phyloP scores from a whole-genome alignment of 768 basidiomycete species.

The Tulasnella sp. region DNA sequence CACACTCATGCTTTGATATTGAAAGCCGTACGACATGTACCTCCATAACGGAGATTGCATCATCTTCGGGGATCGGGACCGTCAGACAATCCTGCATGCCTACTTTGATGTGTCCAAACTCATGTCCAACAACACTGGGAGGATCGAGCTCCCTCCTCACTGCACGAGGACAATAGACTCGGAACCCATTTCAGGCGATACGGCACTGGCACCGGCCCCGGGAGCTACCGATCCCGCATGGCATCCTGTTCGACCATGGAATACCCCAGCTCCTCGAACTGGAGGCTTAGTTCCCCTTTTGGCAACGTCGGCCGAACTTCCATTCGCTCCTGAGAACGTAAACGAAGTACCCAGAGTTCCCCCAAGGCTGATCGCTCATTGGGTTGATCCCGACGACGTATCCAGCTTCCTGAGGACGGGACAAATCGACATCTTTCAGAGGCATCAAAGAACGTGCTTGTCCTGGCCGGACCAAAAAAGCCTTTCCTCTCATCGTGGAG shows the following conservation, averaged over 20 bases:
- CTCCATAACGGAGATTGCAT: neutral
- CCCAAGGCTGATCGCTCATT: neutral
- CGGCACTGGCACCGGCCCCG: neutral
- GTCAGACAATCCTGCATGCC: neutral
- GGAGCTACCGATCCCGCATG: neutral
- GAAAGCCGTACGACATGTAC: neutral
- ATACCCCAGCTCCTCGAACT: neutral
- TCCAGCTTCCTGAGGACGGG: neutral
- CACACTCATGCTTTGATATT: neutral
- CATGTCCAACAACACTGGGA: neutral
- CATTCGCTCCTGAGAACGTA: too few species aligned
- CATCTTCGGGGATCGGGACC: neutral
- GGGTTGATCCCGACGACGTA: neutral
- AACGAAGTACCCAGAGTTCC: neutral
- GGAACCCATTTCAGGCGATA: neutral
- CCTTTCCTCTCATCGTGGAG: neutral
- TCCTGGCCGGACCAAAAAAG: neutral
- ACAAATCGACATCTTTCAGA: neutral
- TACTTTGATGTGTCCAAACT: neutral
- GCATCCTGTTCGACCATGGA: conserved; percentile 3
- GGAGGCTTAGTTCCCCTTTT: neutral
- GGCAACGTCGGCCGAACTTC: neutral
- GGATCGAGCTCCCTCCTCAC: neutral
- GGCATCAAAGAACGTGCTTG: neutral
- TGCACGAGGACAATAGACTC: neutral